Percentiles rank a stretch among this genome's conserved stretches.
These are phyloP conservation scores for Tardiomyces depauwii DNA, from an alignment of 1,139 yeast species.

Conservation along the genomic window DNA sequence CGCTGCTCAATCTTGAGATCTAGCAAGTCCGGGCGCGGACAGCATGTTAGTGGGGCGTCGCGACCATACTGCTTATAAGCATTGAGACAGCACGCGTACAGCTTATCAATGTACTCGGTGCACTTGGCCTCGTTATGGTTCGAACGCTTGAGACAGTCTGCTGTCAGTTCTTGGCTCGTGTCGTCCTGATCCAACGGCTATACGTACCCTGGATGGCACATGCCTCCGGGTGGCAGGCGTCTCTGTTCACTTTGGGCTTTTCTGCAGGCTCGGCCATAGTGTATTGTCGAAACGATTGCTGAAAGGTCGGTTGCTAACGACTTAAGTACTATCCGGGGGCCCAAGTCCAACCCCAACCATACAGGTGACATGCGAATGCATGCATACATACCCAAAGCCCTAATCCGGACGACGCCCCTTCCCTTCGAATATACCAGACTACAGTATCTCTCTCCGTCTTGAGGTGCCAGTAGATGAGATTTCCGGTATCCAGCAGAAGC, in stretches of 20 bases:
- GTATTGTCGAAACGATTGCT: too few relatives aligned
- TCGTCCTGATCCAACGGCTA: neutral
- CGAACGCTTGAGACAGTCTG: conserved; percentile 40
- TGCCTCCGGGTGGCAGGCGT: conserved; percentile 12
- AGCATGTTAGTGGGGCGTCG: conserved; percentile 46
- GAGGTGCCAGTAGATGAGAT: too few relatives aligned
- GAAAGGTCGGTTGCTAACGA: too few relatives aligned
- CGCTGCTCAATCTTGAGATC: conserved; percentile 49
- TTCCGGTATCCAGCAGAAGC: too few relatives aligned
- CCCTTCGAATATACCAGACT: too few relatives aligned
- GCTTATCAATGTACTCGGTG: conserved; percentile 42
- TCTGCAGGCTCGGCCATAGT: neutral
- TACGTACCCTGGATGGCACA: conserved; percentile 34
- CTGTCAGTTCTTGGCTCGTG: conserved; percentile 2
- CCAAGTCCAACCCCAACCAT: neutral
- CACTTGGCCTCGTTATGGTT: conserved; percentile 56
- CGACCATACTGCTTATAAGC: conserved; percentile 46
- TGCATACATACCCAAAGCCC: too few relatives aligned
- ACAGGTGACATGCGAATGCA: too few relatives aligned
- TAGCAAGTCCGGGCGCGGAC: conserved; percentile 49
- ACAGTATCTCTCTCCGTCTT: too few relatives aligned
- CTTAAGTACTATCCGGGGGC: neutral
- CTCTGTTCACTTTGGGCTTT: neutral
- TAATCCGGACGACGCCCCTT: too few relatives aligned
- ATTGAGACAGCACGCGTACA: conserved; percentile 51